Percentiles rank a stretch among this genome's conserved stretches.
Conservation (phyloP, 305 asterid genomes). For the Fraxinus platypoda region DNA sequence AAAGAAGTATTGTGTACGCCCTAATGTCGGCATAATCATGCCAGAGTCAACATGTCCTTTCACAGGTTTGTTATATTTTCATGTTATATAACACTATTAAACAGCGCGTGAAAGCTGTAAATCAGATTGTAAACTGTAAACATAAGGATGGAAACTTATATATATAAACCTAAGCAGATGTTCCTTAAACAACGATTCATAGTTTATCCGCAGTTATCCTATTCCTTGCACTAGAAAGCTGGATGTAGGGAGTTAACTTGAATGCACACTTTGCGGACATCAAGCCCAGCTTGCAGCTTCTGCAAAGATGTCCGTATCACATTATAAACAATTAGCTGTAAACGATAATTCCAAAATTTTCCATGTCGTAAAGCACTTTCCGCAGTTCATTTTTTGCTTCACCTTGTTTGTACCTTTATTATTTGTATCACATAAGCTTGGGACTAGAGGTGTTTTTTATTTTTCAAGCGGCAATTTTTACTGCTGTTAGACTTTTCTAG, state of each 20-base stretch:
- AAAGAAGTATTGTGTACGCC: slow-evolving; percentile 83
- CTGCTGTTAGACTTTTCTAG: not conserved
- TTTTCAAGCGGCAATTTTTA: not conserved
- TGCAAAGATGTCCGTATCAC: not conserved
- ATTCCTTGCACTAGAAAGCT: not conserved
- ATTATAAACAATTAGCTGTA: not conserved
- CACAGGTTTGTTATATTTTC: slow-evolving; percentile 48
- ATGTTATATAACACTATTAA: not conserved
- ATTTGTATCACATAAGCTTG: not conserved
- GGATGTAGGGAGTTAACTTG: not conserved
- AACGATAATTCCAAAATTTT: not conserved
- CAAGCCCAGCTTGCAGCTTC: not conserved
- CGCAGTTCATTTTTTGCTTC: not conserved
- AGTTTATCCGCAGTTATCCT: not conserved
- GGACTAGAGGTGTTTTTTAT: not conserved
- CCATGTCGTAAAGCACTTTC: not conserved
- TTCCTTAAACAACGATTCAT: not conserved
- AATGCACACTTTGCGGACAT: not conserved
- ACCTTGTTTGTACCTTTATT: not conserved
- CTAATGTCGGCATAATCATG: slow-evolving; percentile 77
- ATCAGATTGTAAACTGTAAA: not conserved
- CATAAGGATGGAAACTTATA: not conserved
- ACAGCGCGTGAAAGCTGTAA: not conserved
- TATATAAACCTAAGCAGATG: not conserved
- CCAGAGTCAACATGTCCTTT: slow-evolving; percentile 70